A percentile compares a stretch with the other conserved stretches of the same genome.
Conservation (phyloP, 2,329 filamentous ascomycete species). For the Curvularia sp. region DNA sequence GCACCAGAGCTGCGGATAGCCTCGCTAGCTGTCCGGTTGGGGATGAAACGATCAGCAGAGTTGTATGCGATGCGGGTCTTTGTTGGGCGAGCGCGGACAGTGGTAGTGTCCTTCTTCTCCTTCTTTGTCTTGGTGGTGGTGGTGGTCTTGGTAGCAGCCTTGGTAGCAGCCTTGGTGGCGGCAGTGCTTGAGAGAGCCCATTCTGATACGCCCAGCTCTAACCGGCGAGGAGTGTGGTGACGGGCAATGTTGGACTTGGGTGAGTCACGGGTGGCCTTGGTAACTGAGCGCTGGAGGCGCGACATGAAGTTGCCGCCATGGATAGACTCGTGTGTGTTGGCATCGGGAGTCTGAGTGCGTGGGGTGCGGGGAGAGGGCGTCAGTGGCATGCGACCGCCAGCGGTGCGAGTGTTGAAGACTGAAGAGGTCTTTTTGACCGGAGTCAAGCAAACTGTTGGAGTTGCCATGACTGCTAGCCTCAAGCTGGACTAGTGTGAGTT, state of each 20-base stretch:
- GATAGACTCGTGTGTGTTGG: slow-evolving; percentile 70
- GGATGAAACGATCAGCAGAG: slow-evolving; percentile 90
- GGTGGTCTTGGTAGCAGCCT: slow-evolving; percentile 54
- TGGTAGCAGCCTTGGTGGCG: slow-evolving; percentile 51
- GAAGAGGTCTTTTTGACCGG: slow-evolving; percentile 94
- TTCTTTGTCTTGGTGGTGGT: slow-evolving; percentile 53
- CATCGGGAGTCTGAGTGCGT: slow-evolving; percentile 57
- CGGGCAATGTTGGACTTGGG: slow-evolving; percentile 96
- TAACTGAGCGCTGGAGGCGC: slow-evolving; percentile 74
- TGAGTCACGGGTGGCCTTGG: slow-evolving; percentile 76
- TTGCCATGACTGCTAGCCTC: slow-evolving; percentile 71
- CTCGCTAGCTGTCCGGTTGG: slow-evolving; percentile 89
- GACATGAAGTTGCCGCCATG: slow-evolving; percentile 76
- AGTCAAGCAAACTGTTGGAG: slow-evolving; percentile 75
- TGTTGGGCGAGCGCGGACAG: slow-evolving; percentile 43
- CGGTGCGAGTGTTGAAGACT: slow-evolving; percentile 89
- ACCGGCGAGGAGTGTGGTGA: slow-evolving; percentile 74
- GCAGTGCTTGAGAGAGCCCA: slow-evolving; percentile 90
- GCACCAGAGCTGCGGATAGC: slow-evolving; percentile 82
- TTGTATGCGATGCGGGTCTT: slow-evolving; percentile 62
- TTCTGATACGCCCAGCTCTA: slow-evolving; percentile 92
- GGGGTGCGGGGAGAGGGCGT: slow-evolving; percentile 81
- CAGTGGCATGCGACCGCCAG: slow-evolving; percentile 91
- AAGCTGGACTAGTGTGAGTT: slow-evolving; percentile 35
- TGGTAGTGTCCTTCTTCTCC: slow-evolving; percentile 42